Percentiles rank a stretch among this genome's conserved stretches.
Evolutionary conservation across 164 flowering plant species (phyloP).

Genomic region (Tinospora cordifolia): DNA sequence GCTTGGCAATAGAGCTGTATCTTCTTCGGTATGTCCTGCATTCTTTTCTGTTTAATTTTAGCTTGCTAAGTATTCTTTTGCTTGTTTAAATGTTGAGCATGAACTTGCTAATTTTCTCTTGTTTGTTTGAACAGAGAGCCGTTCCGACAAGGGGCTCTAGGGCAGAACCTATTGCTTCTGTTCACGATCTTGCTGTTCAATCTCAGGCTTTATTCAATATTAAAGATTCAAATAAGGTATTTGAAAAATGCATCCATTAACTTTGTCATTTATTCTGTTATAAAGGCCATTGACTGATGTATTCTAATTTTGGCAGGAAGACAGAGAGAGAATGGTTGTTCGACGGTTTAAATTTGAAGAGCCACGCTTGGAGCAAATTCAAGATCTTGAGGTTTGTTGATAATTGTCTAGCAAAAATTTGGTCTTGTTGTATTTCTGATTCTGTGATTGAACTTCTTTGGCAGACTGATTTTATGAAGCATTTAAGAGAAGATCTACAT

Average conservation of each 20-base stretch:
- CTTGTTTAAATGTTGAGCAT: not conserved
- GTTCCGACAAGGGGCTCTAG: conserved; percentile 50
- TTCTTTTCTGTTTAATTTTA: not conserved
- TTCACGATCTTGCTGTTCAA: conserved; percentile 75
- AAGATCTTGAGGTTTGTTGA: conserved; percentile 83
- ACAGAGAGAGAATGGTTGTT: conserved; percentile 79
- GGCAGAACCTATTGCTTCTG: conserved; percentile 50
- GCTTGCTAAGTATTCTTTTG: not conserved
- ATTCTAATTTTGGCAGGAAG: conserved; percentile 54
- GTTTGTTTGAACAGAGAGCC: conserved; percentile 43
- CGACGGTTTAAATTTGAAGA: conserved; percentile 92
- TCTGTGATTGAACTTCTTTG: conserved; percentile 3
- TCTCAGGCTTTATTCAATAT: conserved; percentile 74
- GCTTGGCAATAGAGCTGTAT: conserved; percentile 51
- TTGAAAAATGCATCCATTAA: not conserved
- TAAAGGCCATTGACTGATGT: not conserved
- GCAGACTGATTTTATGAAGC: conserved; percentile 81
- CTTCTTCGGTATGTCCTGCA: conserved; percentile 49
- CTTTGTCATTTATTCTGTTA: not conserved
- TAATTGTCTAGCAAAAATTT: not conserved
- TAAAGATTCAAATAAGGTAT: conserved; percentile 94
- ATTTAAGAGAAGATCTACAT: conserved; percentile 86
- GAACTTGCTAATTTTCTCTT: not conserved
- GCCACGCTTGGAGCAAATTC: conserved; percentile 81
- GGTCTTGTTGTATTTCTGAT: not conserved